phyloP scores from a whole-genome alignment of 2,329 filamentous ascomycete genomes.

The Hypomyces perniciosus region DNA sequence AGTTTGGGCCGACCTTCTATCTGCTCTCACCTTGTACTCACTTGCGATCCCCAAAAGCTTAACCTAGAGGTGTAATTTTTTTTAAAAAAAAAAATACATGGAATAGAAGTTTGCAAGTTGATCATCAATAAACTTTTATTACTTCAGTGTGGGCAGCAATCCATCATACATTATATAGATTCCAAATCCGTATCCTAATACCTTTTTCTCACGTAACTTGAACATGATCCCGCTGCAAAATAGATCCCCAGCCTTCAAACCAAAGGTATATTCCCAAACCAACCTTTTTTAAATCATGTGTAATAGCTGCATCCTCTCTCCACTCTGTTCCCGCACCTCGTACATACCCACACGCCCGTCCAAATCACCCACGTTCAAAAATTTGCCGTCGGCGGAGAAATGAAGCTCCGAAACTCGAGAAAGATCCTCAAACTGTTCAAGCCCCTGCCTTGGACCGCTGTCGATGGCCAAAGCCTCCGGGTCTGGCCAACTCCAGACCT shows the following conservation, averaged over 20 bases:
- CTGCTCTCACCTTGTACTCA: no score
- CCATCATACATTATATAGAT: neutral
- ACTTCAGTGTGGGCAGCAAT: no score
- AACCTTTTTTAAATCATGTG: constrained; percentile 8
- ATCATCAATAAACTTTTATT: no score
- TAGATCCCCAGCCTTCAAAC: neutral
- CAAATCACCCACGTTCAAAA: constrained; percentile 29
- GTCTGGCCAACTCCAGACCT: constrained; percentile 35
- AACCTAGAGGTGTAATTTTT: no score
- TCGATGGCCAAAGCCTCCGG: constrained; percentile 21
- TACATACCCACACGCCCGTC: constrained; percentile 32
- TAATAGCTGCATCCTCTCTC: constrained; percentile 9
- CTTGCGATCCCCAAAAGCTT: no score
- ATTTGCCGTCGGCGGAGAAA: constrained; percentile 33
- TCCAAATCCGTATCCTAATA: neutral
- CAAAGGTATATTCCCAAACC: neutral
- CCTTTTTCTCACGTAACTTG: neutral
- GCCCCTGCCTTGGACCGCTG: constrained; percentile 19
- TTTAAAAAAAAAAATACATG: no score
- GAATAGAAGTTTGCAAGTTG: no score
- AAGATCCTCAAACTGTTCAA: constrained; percentile 29
- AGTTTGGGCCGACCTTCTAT: no score
- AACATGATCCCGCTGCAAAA: constrained; percentile 4
- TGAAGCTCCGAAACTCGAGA: constrained; percentile 31
- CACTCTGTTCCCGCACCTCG: constrained; percentile 25